Evolutionary conservation across 345 rosid species (phyloP), one percentile per base, ranked within the genome.

Genomic region (Garcia nutans): DNA sequence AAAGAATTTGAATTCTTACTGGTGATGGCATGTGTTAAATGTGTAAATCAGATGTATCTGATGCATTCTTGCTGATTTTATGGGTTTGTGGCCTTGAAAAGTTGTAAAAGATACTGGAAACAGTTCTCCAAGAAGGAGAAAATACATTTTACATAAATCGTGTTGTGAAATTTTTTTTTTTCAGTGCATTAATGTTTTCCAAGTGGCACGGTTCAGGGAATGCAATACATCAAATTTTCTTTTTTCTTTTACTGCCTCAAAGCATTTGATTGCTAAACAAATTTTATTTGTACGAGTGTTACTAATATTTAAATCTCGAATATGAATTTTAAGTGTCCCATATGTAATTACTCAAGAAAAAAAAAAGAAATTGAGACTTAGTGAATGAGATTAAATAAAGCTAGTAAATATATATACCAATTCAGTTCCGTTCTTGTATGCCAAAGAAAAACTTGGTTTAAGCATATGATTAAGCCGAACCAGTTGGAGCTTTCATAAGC

Each of bases 31-130:
- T 28, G 10, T 19, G 59, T 70, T 65, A 28, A 60, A 71, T 41
- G 75, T 61, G 62, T 59, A 60, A 63, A 19, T 63, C 63, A 31
- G 65, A 66, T 16, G 57, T 44, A 33, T 71, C 56, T 68, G 76
- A 79, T 52, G 70, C 62, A 66, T 65, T 54, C 2, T 73, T 26
- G 59, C 50, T 16, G 57, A 71, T 66, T 50, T 22, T 17, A 58
- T 59, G 65, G 80, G 63, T 69, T 74, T 59, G 62, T 55, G 77
- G 37, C 44, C 50, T 54, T 20, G 58, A 67, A 24, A 26, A 72
- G 76, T 67, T 61, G 44, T 57, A 65, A 44, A 57, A 33, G 79
- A 41, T 19, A 80, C 24, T 80, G 23, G 52, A 3, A 22, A 55
- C 73, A 10, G 41, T 67, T 44, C 17, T 74, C 49, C 33, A 52